A percentile compares a stretch with the other conserved stretches of the same genome.
These are phyloP conservation scores for Aspergillus sp. DNA, from an alignment of 2,329 filamentous ascomycete species.

Conservation along the genomic window DNA sequence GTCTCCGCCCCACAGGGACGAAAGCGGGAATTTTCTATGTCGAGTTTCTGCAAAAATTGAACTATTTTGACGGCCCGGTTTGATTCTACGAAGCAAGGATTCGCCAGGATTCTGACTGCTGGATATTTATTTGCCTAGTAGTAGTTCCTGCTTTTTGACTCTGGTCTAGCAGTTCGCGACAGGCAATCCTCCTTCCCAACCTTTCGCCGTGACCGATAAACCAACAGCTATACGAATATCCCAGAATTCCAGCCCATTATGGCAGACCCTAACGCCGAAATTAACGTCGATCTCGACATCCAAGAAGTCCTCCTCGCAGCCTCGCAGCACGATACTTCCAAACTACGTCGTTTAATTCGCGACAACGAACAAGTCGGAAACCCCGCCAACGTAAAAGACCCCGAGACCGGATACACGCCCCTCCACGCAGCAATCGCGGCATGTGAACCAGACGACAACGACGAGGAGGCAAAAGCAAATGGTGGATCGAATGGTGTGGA, in stretches of 20 bases:
- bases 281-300: constrained; percentile 32
- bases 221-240: too few relatives aligned
- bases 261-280: constrained; percentile 1
- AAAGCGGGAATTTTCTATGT: too few relatives aligned
- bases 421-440: constrained; percentile 84
- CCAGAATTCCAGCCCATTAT: background rate
- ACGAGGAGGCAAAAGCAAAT: background rate
- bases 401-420: constrained; percentile 75
- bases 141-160: too few relatives aligned
- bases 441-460: constrained; percentile 43
- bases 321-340: constrained; percentile 57
- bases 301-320: constrained; percentile 60
- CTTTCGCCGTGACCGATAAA: too few relatives aligned
- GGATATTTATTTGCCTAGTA: too few relatives aligned
- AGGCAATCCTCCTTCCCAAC: too few relatives aligned
- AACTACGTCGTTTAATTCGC: constrained; percentile 62
- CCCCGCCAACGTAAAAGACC: constrained; percentile 69
- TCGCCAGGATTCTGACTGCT: too few relatives aligned
- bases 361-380: constrained; percentile 39
- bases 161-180: too few relatives aligned
- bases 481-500: constrained; percentile 14
- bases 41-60: too few relatives aligned
- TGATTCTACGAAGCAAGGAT: too few relatives aligned
- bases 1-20: too few relatives aligned
- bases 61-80: too few relatives aligned